Base-by-base conservation (phyloP, 108 stramenopile genomes). In the Skeletonema costatum region DNA sequence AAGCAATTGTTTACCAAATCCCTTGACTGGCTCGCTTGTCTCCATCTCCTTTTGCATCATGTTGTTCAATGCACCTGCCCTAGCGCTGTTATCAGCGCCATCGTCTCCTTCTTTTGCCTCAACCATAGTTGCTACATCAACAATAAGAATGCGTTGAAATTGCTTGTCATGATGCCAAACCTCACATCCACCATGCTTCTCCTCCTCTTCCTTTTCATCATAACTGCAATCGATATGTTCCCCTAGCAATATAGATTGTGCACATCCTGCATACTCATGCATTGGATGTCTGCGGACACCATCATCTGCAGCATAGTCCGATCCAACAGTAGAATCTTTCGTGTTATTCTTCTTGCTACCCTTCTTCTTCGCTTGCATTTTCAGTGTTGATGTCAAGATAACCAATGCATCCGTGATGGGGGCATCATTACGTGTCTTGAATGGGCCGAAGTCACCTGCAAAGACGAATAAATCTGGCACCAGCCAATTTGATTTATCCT, bases 381-480 rank as follows among this genome's bases (percentile, higher is more conserved):
- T 33, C 21, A 39, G 58, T 44, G 70, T 76, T 12, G 72, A 66
- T 59, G 72, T 65, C 63, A 77, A 35, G 19, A 72, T n/a, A 29
- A 84, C 70, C 39, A 72, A 16, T 46, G 32, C 75, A 36, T 78
- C 32, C 32, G 81, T 68, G 39, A 85, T 83, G 0, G 81, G 58
- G 5, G 42, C 81, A 41, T 56, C 12, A 17, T 67, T 51, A 4
- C 32, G 41, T 4, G 60, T 32, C 61, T 74, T 72, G 70, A 84
- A 85, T 31, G 81, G 84, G 14, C 84, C 77, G 64, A 82, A 87
- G 41, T 69, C 84, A 1, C 81, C 81, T 13, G 51, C 44, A 21
- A 87, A 85, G 33, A 68, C 66, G 46, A 77, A 68, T 17, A 85
- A 16, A 7, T 64, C 44, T 12, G 87, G 81, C 5, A 66, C 39